Evolutionary conservation across 768 basidiomycete genomes (phyloP), one percentile per base, ranked within the genome.

Genomic region (Macrocybe gigantea): DNA sequence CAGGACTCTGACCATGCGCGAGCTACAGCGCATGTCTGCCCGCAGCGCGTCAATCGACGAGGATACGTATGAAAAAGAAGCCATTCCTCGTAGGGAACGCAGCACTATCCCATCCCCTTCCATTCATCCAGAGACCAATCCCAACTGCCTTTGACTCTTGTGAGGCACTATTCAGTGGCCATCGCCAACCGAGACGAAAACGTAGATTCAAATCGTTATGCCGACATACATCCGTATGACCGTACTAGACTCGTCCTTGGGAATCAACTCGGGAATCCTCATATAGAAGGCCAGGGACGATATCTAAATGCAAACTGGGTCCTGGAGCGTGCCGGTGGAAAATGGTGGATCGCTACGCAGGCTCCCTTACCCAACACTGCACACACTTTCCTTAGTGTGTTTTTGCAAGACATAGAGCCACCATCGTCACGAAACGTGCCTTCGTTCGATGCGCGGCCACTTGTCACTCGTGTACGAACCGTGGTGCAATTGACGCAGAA

Each of bases 251-350:
- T 91, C 31, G 59, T n/a, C 42, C 42, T 30, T 13, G n/a, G 29
- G 30, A 11, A 11, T 38, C 36, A 11, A 11, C 36, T 32, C n/a
- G 32, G 6, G 12, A 32, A 44, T 12, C 5, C 29, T 8, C 29
- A 58, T 34, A 54, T 30, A 44, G 44, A 46, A 45, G 45, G 48
- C 29, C 49, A 57, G 13, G 75, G 75, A 9, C 66, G 77, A 41
- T 94, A 93, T 62, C 60, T 94, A 33, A 93, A 94, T 56, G 92
- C 85, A 10, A 89, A 78, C 57, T 93, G 90, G 85, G 82, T 93
- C n/a, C 70, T 75, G 39, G 92, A 93, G 59, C 65, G 72, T 29
- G 75, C 69, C 43, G 87, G 91, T 6, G 74, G 74, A 32, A 86
- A 82, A 57, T 83, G 79, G 79, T 91, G 89, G 86, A 86, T 93